phyloP scores from a whole-genome alignment of 2,329 filamentous ascomycete genomes.

The Ophiostoma tasmaniense region DNA sequence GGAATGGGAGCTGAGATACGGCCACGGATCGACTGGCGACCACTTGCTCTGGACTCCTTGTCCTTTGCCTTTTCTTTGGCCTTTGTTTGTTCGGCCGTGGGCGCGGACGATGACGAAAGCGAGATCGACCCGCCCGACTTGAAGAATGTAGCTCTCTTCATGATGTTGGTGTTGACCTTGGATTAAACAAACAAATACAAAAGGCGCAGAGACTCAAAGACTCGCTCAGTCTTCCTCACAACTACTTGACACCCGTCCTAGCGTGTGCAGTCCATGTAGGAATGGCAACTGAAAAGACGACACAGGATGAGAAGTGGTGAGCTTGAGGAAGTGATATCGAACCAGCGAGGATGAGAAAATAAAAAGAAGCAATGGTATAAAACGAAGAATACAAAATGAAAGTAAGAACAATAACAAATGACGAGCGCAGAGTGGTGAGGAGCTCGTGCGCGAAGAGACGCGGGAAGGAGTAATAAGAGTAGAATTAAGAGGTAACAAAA shows the following conservation, averaged over 20 bases:
- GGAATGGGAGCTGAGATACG: constrained; percentile 56
- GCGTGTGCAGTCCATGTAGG: background rate
- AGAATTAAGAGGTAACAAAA: background rate
- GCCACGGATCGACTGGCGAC: constrained; percentile 44
- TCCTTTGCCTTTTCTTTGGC: background rate
- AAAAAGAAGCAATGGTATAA: constrained; percentile 1
- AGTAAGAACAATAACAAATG: background rate
- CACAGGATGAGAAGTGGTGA: background rate
- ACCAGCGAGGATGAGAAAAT: background rate
- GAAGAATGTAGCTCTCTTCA: constrained; percentile 31
- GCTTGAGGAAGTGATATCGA: background rate
- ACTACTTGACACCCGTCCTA: background rate
- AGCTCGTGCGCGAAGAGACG: background rate
- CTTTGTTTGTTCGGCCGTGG: constrained; percentile 26
- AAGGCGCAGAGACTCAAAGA: background rate
- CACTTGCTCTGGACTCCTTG: constrained; percentile 22
- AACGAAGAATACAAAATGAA: background rate
- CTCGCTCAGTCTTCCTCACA: background rate
- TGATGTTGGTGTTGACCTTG: background rate
- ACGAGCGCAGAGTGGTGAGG: background rate
- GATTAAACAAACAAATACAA: too few species aligned
- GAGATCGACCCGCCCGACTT: constrained; percentile 27
- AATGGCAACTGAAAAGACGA: background rate
- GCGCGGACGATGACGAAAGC: constrained; percentile 25
- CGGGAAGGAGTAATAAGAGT: background rate